Base-by-base conservation (phyloP, 2,329 filamentous ascomycete species). In the Cladophialophora immunda region DNA sequence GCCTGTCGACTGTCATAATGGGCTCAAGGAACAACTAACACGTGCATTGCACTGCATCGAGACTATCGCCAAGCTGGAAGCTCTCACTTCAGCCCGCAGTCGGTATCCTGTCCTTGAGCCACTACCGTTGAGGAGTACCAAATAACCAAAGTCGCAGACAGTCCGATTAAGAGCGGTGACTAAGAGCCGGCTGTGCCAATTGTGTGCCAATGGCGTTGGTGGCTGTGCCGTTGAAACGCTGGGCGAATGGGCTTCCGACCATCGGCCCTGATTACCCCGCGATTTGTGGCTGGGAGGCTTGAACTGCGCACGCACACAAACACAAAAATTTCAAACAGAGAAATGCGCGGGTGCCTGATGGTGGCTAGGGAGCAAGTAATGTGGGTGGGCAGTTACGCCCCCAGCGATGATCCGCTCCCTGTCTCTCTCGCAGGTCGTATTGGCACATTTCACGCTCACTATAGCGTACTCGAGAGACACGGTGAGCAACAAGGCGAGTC, bases 281-380 rank as follows among this genome's bases (percentile, higher is more conserved):
- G 32, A 62, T 47, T 34, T 62, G 60, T 62, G 60, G 60, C 60
- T 62, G 52, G 34, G 19, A 55, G n/a, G 25, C 32, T 55, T 34
- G 19, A 25, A 50, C 19, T 45, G 38, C 38, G 17, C 38, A 45
- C 38, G 38, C 38, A 25, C 45, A 50, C 45, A 50, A 47, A 53
- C 47, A 53, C 47, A 61, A 22, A 53, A 61, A 53, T 38, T 53
- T 61, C 38, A 30, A 19, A 50, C 38, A 22, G 47, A 50, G n/a
- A 55, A 62, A 25, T 22, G 38, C 17, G 34, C 27, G 2, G 54
- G 53, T 41, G 36, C 30, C 41, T 22, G 52, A 32, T 22, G 52
- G 54, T 25, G 45, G 45, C 11, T 50, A n/a, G 38, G 3, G 15
- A 19, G 13, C 15, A 41, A 47, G 22, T 25, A 7, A 9, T 50